Conservation (phyloP, 768 basidiomycete species). For the Tephrocybe sp. region DNA sequence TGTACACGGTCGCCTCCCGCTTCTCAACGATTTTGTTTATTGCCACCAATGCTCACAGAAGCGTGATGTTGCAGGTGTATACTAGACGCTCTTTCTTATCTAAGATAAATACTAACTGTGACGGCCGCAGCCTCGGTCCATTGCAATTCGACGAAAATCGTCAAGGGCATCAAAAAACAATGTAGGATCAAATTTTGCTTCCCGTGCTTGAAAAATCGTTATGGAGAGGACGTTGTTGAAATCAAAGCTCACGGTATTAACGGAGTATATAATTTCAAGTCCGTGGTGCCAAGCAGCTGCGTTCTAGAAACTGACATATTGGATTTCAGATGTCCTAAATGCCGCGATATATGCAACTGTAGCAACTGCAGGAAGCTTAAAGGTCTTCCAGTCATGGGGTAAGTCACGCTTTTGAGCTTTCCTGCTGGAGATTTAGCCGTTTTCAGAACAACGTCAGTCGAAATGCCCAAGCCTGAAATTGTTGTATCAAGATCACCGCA, state of each 20-base stretch:
- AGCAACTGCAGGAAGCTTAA: conserved; percentile 61
- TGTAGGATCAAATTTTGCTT: conserved; percentile 66
- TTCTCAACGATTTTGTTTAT: conserved; percentile 46
- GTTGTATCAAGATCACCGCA: not conserved
- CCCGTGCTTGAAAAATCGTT: conserved; percentile 66
- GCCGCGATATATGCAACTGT: conserved; percentile 68
- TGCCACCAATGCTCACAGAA: conserved; percentile 77
- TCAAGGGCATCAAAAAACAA: conserved; percentile 30
- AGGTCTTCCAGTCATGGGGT: conserved; percentile 64
- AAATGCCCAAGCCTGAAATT: not conserved
- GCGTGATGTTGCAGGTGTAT: conserved; percentile 49
- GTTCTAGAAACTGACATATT: not conserved
- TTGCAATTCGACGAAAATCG: conserved; percentile 28
- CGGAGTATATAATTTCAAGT: conserved; percentile 54
- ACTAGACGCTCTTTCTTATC: not conserved
- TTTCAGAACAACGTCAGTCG: not conserved
- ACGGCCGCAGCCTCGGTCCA: conserved; percentile 24
- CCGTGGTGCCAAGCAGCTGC: conserved; percentile 5
- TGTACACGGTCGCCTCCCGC: conserved; percentile 27
- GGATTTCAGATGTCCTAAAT: conserved; percentile 63
- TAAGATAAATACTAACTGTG: not conserved
- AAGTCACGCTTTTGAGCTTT: conserved; percentile 11
- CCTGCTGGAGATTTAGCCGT: not conserved
- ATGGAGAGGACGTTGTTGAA: conserved; percentile 49
- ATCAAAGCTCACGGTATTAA: conserved; percentile 32